phyloP scores from a whole-genome alignment of 148 eudicot genomes.

The Nyssa sinensis region DNA sequence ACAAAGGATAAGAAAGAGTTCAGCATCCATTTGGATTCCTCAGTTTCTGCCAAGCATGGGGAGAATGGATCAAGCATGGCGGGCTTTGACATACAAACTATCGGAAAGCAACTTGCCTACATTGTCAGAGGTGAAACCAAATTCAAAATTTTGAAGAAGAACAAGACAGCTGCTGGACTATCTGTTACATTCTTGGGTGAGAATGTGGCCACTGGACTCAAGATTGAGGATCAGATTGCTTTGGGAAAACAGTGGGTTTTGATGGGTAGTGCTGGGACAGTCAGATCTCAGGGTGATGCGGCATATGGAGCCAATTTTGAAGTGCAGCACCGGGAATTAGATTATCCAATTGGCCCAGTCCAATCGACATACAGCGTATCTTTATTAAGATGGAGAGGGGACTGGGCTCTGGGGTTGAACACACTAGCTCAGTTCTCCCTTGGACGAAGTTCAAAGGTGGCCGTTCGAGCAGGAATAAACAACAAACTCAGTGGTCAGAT shows the following conservation, averaged over 20 bases:
- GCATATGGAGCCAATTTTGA: conserved; percentile 73
- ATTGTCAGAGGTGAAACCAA: conserved; percentile 77
- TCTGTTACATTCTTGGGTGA: conserved; percentile 82
- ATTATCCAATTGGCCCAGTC: conserved; percentile 60
- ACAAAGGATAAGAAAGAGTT: conserved; percentile 95
- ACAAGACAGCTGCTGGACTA: conserved; percentile 72
- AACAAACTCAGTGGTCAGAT: conserved; percentile 94
- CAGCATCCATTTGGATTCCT: conserved; percentile 77
- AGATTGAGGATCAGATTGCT: conserved; percentile 75
- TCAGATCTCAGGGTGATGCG: conserved; percentile 55
- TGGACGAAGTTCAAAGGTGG: conserved; percentile 80
- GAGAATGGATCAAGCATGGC: conserved; percentile 75
- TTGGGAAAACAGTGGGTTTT: conserved; percentile 70
- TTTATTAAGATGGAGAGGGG: conserved; percentile 66
- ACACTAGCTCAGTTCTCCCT: conserved; percentile 66
- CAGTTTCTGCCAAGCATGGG: conserved; percentile 76
- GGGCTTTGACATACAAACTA: conserved; percentile 82
- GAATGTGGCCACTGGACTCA: conserved; percentile 70
- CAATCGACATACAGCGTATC: conserved; percentile 53
- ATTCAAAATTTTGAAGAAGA: conserved; percentile 62
- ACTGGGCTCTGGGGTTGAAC: conserved; percentile 58
- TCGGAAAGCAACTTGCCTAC: conserved; percentile 80
- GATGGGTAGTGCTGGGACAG: conserved; percentile 59
- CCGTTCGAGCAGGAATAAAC: conserved; percentile 73
- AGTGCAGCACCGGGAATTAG: conserved; percentile 51